These are phyloP conservation scores for Pilobolus umbonatus DNA, from an alignment of 192 early-diverging fungal species.

Conservation along the genomic window DNA sequence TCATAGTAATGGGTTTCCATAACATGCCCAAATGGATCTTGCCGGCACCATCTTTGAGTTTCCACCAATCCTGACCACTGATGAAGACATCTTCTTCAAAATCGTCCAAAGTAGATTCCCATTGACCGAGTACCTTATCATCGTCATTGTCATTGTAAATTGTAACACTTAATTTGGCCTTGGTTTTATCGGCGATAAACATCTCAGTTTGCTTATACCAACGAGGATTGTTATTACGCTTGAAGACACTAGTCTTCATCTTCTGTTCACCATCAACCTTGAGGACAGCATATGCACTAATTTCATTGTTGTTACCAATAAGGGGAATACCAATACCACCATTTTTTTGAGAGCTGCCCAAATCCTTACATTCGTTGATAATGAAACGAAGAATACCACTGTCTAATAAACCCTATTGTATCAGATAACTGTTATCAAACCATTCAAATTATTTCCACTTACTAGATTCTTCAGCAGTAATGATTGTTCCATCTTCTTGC, in stretches of 20 bases:
- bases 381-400: conserved; percentile 67
- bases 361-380: conserved; percentile 63
- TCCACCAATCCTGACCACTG: conserved; percentile 42
- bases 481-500: conserved; percentile 38
- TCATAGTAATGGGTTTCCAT: conserved; percentile 81
- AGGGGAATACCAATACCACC: conserved; percentile 29
- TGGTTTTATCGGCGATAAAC: conserved; percentile 67
- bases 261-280: conserved; percentile 45
- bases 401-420: conserved; percentile 34
- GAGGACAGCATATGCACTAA: conserved; percentile 53
- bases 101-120: conserved; percentile 30
- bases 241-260: conserved; percentile 59
- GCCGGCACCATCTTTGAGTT: conserved; percentile 34
- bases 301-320: conserved; percentile 27
- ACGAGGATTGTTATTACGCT: conserved; percentile 72
- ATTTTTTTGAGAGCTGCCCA: conserved; percentile 40
- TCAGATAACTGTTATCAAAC: conserved; percentile 24
- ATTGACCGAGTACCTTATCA: conserved; percentile 31
- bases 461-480: conserved; percentile 47
- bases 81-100: conserved; percentile 23
- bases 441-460: conserved; percentile 7
- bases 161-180: conserved; percentile 52
- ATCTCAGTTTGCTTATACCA: conserved; percentile 71
- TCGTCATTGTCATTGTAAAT: conserved; percentile 60
- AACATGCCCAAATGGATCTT: conserved; percentile 37